These are phyloP conservation scores for Metarhizium humberi DNA, from an alignment of 2,329 filamentous ascomycete genomes.

Conservation along the genomic window DNA sequence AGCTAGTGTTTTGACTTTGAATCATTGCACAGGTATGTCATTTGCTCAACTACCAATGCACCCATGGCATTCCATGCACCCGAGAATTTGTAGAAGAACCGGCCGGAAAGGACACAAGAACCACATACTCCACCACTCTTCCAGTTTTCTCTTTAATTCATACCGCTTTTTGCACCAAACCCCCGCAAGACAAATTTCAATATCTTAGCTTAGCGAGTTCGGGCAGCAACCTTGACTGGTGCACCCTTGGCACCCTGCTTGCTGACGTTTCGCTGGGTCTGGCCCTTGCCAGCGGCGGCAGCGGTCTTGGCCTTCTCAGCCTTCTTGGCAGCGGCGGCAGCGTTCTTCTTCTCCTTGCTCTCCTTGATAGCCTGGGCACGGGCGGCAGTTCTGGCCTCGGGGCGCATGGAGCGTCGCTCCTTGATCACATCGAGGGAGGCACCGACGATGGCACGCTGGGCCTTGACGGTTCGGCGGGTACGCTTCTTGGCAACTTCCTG, in stretches of 20 bases:
- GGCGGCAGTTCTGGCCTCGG: constrained; percentile 88
- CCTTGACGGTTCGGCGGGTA: constrained; percentile 94
- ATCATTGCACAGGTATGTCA: constrained; percentile 14
- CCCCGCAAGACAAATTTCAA: constrained; percentile 2
- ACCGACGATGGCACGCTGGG: constrained; percentile 98
- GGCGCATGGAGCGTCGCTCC: constrained; percentile 91
- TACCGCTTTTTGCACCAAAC: constrained; percentile 3
- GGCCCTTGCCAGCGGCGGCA: constrained; percentile 63
- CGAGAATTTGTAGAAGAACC: constrained; percentile 30
- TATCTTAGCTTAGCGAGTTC: constrained; percentile 53
- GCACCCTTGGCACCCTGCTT: constrained; percentile 97
- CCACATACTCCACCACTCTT: constrained; percentile 27
- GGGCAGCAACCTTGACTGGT: constrained; percentile 74
- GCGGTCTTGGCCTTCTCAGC: constrained; percentile 97
- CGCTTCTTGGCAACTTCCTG: constrained; percentile 99
- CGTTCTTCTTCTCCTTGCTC: constrained; percentile 97
- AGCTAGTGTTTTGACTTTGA: background rate
- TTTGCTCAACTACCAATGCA: constrained; percentile 33
- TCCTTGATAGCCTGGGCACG: constrained; percentile 88
- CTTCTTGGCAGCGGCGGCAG: constrained; percentile 87
- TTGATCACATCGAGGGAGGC: constrained; percentile 99
- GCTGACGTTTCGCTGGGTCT: constrained; percentile 73
- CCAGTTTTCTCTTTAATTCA: constrained; percentile 13
- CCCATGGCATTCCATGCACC: constrained; percentile 32
- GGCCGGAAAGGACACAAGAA: constrained; percentile 34